Conservation (phyloP, 768 basidiomycete genomes). For the Dacryopinax primogenitus region DNA sequence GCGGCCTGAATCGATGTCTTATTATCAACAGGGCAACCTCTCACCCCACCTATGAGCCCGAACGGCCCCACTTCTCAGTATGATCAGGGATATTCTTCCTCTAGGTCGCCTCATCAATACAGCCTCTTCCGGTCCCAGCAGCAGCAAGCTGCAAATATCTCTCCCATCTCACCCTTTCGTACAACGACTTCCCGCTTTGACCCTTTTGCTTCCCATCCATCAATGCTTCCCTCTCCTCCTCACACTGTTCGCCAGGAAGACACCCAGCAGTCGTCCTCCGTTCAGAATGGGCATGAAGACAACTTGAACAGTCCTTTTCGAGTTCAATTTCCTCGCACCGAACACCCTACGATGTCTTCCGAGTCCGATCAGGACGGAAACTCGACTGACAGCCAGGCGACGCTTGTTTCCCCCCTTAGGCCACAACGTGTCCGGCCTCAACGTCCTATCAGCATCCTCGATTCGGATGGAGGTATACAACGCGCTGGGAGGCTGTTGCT, state of each 20-base stretch:
- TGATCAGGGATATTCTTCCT: not conserved
- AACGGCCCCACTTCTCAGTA: not conserved
- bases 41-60: not conserved
- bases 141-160: not conserved
- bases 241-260: not conserved
- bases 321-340: not conserved
- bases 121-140: not conserved
- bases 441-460: slow-evolving; percentile 25
- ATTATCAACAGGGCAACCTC: not conserved
- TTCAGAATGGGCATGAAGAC: not conserved
- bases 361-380: not conserved
- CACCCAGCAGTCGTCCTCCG: not conserved
- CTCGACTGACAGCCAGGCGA: not conserved
- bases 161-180: not conserved
- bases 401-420: not conserved
- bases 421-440: not conserved
- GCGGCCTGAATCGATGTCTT: not conserved
- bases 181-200: not conserved
- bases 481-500: slow-evolving; percentile 24
- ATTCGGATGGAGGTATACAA: slow-evolving; percentile 25
- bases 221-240: not conserved
- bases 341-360: not conserved
- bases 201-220: not conserved
- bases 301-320: not conserved
- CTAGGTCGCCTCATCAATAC: not conserved